Conservation (phyloP, 2,329 filamentous ascomycete species). For the Cladosporium sp. region DNA sequence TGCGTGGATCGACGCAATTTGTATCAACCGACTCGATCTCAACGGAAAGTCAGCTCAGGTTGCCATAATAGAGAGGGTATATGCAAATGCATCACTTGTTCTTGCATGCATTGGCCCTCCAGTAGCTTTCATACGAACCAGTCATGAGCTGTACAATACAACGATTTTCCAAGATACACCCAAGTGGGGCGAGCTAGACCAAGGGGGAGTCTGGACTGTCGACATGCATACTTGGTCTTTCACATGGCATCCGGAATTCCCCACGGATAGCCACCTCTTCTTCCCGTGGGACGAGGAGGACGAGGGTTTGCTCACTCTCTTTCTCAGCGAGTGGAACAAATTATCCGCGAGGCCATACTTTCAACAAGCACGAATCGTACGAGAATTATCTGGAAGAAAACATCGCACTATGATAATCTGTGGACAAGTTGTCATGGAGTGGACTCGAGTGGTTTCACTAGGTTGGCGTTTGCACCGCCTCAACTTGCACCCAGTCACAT, state of each 20-base stretch:
- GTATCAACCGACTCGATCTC: slow-evolving; percentile 22
- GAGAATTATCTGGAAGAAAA: background rate
- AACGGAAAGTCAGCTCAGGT: slow-evolving; percentile 23
- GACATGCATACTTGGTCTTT: background rate
- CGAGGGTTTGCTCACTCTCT: background rate
- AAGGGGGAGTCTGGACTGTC: background rate
- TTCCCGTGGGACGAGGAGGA: background rate
- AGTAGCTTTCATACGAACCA: background rate
- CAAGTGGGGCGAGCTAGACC: background rate
- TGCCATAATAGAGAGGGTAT: slow-evolving; percentile 23
- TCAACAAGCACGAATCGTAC: background rate
- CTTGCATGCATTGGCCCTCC: background rate
- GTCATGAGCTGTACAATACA: background rate
- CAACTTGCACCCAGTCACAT: background rate
- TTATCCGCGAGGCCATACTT: background rate
- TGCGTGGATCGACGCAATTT: slow-evolving; percentile 25
- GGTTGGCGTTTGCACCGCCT: background rate
- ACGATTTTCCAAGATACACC: background rate
- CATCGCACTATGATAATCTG: background rate
- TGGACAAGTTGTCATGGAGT: background rate
- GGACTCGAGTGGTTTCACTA: background rate
- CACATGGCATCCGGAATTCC: background rate
- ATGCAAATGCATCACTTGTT: background rate
- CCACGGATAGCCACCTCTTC: background rate
- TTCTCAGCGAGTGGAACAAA: background rate